Base-by-base conservation (phyloP, 2,329 filamentous ascomycete species). In the Stemphylium vesicarium region DNA sequence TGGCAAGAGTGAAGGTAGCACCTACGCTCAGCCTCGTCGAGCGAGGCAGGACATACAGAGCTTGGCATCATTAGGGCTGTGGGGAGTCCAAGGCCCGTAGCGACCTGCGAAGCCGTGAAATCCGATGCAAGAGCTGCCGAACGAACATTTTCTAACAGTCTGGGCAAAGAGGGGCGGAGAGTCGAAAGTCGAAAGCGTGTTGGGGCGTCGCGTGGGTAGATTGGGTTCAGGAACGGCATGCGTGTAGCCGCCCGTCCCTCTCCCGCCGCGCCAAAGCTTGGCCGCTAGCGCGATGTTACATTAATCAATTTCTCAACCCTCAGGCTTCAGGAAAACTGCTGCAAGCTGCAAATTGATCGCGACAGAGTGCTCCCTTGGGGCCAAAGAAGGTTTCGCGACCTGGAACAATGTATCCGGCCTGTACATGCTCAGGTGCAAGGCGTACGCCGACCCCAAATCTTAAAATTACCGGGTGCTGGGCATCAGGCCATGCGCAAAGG, bases 21-120 rank as follows among this genome's bases (percentile, higher is more conserved):
- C 31, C 20, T 26, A 11, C 22, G 57, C 49, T 60, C 54, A 58
- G 60, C 60, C 54, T 53, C 54, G 43, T 56, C 46, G 42, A 38
- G 55, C 38, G 26, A 36, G 36, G 48, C 31, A 54, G 20, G 5
- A 22, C 15, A 35, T 33, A 24, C 31, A 46, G 53, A 47, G 45
- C 16, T 22, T 42, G 15, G 24, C 43, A 16, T 36, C 29, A 31
- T 13, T 11, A 38, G 42, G 44, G 44, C 44, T 47, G 24, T 39
- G 35, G 35, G n/a, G 16, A 9, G 35, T 8, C 39, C 33, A 13
- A 29, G 13, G n/a, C 11, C 12, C 15, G 16, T 12, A 29, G 11
- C 42, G 8, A 3, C 15, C 16, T 35, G 15, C 9, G n/a, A 37
- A 39, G 11, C 8, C 6, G 10, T 15, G 7, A 6, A 18, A 6